Percentiles rank a stretch among this genome's conserved stretches.
Evolutionary conservation across 257 asterid species (phyloP).

Genomic region (Leonotis leonurus): DNA sequence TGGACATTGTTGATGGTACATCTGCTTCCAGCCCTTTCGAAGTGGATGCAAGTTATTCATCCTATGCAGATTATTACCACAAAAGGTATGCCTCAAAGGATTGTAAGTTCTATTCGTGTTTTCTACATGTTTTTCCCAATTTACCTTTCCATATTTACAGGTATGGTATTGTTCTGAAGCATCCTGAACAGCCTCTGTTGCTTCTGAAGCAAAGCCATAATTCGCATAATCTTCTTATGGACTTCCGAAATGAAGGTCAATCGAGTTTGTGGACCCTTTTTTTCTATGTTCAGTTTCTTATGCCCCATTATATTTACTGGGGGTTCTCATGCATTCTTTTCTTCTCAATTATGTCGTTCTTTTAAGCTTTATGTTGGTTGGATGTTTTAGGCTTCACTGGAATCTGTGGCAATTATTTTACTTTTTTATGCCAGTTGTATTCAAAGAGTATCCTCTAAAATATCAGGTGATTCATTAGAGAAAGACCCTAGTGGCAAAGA

Average conservation of each 20-base stretch:
- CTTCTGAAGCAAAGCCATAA: slow-evolving; percentile 94
- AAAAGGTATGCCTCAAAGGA: slow-evolving; percentile 41
- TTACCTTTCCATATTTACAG: slow-evolving; percentile 33
- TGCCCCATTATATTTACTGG: background rate
- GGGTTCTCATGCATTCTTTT: background rate
- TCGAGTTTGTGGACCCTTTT: slow-evolving; percentile 15
- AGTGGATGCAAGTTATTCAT: slow-evolving; percentile 44
- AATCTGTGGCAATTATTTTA: background rate
- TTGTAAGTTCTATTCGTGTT: background rate
- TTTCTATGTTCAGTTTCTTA: too few relatives aligned
- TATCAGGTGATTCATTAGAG: slow-evolving; percentile 28
- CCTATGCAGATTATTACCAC: slow-evolving; percentile 63
- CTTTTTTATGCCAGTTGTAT: background rate
- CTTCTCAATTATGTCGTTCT: too few relatives aligned
- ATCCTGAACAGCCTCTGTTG: slow-evolving; percentile 70
- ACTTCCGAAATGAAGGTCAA: slow-evolving; percentile 76
- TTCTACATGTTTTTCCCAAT: background rate
- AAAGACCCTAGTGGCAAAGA: too few relatives aligned
- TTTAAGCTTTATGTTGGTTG: background rate
- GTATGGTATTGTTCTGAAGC: slow-evolving; percentile 65
- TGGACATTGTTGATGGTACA: slow-evolving; percentile 39
- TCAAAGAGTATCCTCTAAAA: slow-evolving; percentile 13
- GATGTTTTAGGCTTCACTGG: background rate
- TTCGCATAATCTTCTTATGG: slow-evolving; percentile 85
- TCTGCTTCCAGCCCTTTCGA: slow-evolving; percentile 76